Percentiles rank a stretch among this genome's conserved stretches.
phyloP scores from a whole-genome alignment of 164 flowering plant genomes.

The Umbilicus rupestris region DNA sequence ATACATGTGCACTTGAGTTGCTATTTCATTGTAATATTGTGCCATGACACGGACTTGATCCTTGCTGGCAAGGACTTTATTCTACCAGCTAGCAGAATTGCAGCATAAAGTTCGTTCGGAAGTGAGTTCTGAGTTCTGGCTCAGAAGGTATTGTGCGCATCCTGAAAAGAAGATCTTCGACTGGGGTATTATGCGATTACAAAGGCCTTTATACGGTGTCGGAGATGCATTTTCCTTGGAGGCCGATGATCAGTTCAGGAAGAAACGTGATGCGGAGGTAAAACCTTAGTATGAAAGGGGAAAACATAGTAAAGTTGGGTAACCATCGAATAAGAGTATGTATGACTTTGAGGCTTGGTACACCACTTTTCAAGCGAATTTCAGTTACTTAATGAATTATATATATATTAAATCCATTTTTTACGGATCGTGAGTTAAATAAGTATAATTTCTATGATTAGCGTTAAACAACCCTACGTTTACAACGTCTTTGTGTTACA shows the following conservation, averaged over 20 bases:
- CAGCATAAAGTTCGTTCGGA: slow-evolving; percentile 78
- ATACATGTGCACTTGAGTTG: neutral
- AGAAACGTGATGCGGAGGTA: slow-evolving; percentile 91
- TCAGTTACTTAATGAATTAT: neutral
- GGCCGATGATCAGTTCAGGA: slow-evolving; percentile 72
- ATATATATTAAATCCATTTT: neutral
- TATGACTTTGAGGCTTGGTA: neutral
- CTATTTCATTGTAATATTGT: slow-evolving; percentile 5
- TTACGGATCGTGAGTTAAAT: neutral
- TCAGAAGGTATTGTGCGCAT: slow-evolving; percentile 58
- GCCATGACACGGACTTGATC: slow-evolving; percentile 26
- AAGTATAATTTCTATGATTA: neutral
- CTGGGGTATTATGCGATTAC: slow-evolving; percentile 84
- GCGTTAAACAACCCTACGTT: too few species aligned
- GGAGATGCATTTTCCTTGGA: slow-evolving; percentile 76
- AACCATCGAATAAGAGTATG: too few species aligned
- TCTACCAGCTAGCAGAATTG: slow-evolving; percentile 68
- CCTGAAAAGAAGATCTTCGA: slow-evolving; percentile 77
- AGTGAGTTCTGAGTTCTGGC: slow-evolving; percentile 85
- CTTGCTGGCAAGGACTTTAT: slow-evolving; percentile 25
- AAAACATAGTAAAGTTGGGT: too few species aligned
- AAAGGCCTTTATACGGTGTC: slow-evolving; percentile 60
- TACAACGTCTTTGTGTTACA: slow-evolving; percentile 22
- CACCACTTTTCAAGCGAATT: neutral
- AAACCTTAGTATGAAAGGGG: slow-evolving; percentile 7